A percentile compares a stretch with the other conserved stretches of the same genome.
Evolutionary conservation across 2,329 filamentous ascomycete species (phyloP).

Genomic region (Trichophyton equinum): DNA sequence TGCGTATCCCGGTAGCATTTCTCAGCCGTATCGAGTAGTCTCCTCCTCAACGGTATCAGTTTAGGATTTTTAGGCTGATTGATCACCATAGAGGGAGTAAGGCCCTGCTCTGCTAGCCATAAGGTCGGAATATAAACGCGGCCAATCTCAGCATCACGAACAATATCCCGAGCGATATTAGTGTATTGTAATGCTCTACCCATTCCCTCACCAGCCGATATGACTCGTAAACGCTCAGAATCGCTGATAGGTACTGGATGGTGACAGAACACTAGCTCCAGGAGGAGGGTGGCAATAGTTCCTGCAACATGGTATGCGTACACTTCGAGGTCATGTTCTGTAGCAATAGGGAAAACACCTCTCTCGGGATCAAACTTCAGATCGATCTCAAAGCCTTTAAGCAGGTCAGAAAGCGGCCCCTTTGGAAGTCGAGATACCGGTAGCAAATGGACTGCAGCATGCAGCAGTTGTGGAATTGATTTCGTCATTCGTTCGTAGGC

Average conservation of each 20-base stretch:
- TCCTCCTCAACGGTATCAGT: neutral
- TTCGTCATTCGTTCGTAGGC: neutral
- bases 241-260: neutral
- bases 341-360: neutral
- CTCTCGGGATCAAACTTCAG: neutral
- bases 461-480: neutral
- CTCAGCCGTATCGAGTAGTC: neutral
- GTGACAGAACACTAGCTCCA: neutral
- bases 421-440: neutral
- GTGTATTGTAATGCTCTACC: neutral
- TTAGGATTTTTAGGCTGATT: neutral
- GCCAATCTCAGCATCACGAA: neutral
- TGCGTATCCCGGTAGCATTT: neutral
- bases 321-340: neutral
- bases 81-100: neutral
- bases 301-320: neutral
- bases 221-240: neutral
- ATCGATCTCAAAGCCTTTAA: neutral
- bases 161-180: neutral
- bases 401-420: neutral
- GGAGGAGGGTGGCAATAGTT: neutral
- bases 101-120: neutral
- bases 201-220: neutral
- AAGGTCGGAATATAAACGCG: neutral
- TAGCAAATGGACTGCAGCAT: neutral